Conservation (phyloP, 1,139 yeast genomes). For the Dujonia santamariae region DNA sequence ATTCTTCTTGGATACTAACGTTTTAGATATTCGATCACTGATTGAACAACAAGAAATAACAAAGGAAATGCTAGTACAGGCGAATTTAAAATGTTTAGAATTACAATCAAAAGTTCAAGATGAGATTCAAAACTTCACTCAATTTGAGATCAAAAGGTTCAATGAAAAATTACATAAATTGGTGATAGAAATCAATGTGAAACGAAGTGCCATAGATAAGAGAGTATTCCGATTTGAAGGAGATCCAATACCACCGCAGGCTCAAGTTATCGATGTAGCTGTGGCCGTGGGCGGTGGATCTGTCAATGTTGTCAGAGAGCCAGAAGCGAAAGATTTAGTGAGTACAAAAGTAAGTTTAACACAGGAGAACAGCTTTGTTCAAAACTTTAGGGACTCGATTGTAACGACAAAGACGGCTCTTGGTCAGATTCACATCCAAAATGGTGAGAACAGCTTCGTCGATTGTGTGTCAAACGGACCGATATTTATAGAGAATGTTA, state of each 20-base stretch:
- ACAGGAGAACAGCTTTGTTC: slow-evolving; percentile 2
- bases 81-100: slow-evolving; percentile 1
- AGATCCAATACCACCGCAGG: slow-evolving; percentile 18
- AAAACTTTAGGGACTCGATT: slow-evolving; percentile 11
- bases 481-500: slow-evolving; percentile 23
- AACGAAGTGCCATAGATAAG: slow-evolving; percentile 1
- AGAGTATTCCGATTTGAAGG: slow-evolving; percentile 25
- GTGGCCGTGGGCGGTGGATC: too few relatives aligned
- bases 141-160: slow-evolving; percentile 2
- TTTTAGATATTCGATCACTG: too few relatives aligned
- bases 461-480: slow-evolving; percentile 29
- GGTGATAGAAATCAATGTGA: slow-evolving; percentile 3
- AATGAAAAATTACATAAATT: slow-evolving; percentile 4
- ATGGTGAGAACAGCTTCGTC: slow-evolving; percentile 18
- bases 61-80: too few relatives aligned
- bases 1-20: too few relatives aligned
- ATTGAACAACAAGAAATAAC: too few relatives aligned
- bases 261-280: too few relatives aligned
- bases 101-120: slow-evolving; percentile 1
- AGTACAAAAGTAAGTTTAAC: too few relatives aligned
- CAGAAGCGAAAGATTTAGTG: too few relatives aligned
- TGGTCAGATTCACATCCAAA: slow-evolving; percentile 23
- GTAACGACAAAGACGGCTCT: slow-evolving; percentile 8
- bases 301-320: too few relatives aligned
- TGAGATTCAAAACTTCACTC: slow-evolving; percentile 1